Evolutionary conservation across 1,284 basidiomycete genomes (phyloP).

Genomic region (Boletus sp.): DNA sequence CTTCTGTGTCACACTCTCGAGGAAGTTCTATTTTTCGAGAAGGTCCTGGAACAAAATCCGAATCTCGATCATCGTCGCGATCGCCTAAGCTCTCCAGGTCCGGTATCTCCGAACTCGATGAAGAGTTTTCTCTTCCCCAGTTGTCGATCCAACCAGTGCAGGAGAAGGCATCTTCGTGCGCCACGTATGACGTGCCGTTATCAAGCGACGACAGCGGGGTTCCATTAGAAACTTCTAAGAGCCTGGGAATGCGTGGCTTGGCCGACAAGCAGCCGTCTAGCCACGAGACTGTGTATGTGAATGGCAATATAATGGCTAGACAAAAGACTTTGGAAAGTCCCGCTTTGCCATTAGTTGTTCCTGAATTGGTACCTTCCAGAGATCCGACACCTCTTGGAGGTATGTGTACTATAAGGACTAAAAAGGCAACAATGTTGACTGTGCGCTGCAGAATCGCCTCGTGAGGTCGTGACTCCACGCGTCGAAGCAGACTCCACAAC

Average conservation of each 20-base stretch:
- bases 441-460: constrained; percentile 15
- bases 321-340: constrained; percentile 9
- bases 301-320: constrained; percentile 11
- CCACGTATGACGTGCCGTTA: constrained; percentile 15
- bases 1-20: constrained; percentile 24
- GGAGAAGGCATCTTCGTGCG: constrained; percentile 15
- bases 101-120: constrained; percentile 29
- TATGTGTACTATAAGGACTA: constrained; percentile 7
- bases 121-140: constrained; percentile 20
- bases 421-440: constrained; percentile 12
- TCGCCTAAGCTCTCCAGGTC: constrained; percentile 36
- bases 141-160: constrained; percentile 25
- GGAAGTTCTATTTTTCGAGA: constrained; percentile 26
- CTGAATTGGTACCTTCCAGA: constrained; percentile 9
- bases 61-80: constrained; percentile 37
- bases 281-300: constrained; percentile 25
- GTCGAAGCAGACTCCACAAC: constrained; percentile 12
- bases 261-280: constrained; percentile 13
- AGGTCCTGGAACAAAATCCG: constrained; percentile 26
- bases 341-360: constrained; percentile 3
- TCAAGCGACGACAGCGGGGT: constrained; percentile 7
- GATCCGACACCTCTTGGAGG: constrained; percentile 15
- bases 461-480: constrained; percentile 10
- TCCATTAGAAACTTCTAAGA: constrained; percentile 21
- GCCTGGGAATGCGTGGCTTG: constrained; percentile 19